These are phyloP conservation scores for Penstemon davidsonii DNA, from an alignment of 257 asterid species.

Conservation along the genomic window DNA sequence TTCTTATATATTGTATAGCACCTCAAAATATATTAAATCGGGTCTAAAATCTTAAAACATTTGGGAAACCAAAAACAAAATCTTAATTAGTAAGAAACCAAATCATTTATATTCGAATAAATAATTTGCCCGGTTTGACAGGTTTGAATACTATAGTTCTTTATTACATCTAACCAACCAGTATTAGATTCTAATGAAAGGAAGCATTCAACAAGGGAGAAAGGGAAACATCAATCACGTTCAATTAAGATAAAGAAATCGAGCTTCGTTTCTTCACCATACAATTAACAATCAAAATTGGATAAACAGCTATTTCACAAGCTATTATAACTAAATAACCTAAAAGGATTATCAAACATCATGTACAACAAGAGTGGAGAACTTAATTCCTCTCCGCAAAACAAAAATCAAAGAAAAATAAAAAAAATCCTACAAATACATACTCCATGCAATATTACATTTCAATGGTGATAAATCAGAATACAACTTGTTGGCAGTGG, in stretches of 20 bases:
- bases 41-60: too few species aligned
- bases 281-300: conserved; percentile 44
- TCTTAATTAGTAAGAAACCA: too few species aligned
- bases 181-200: too few species aligned
- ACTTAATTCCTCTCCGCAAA: conserved; percentile 35
- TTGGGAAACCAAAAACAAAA: too few species aligned
- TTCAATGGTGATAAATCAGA: conserved; percentile 28
- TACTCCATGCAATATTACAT: conserved; percentile 37
- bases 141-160: too few species aligned
- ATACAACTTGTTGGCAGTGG: conserved; percentile 39
- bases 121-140: too few species aligned
- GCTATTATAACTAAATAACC: conserved; percentile 49
- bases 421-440: conserved; percentile 51
- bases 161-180: too few species aligned
- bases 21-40: too few species aligned
- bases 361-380: conserved; percentile 65
- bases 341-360: conserved; percentile 62
- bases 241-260: not conserved
- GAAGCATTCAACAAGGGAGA: too few species aligned
- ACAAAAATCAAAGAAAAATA: conserved; percentile 9
- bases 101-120: too few species aligned
- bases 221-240: not conserved
- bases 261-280: conserved; percentile 11
- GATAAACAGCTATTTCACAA: conserved; percentile 53
- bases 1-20: too few species aligned